phyloP scores from a whole-genome alignment of 2,329 filamentous ascomycete genomes.

The Alternaria gansuensis region DNA sequence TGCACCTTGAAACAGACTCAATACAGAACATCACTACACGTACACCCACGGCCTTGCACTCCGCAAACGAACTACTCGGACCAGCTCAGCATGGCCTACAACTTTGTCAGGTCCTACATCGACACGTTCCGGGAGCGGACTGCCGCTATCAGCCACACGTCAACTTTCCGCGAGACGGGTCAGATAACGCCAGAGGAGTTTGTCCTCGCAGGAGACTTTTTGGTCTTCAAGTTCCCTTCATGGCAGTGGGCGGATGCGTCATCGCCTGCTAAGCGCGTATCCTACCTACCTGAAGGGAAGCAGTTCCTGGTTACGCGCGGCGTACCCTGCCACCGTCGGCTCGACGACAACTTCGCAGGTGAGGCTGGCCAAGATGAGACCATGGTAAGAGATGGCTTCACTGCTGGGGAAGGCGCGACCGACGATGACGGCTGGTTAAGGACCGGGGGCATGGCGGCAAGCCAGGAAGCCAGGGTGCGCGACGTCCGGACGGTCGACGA shows the following conservation, averaged over 20 bases:
- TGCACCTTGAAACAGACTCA: conserved; percentile 5
- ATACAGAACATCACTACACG: conserved; percentile 9
- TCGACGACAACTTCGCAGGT: conserved; percentile 93
- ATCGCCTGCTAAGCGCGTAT: conserved; percentile 77
- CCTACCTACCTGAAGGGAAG: conserved; percentile 85
- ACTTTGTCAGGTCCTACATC: conserved; percentile 80
- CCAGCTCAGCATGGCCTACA: conserved; percentile 74
- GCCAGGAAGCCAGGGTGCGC: conserved; percentile 76
- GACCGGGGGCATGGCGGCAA: conserved; percentile 80
- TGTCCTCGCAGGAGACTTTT: conserved; percentile 91
- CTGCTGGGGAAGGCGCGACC: conserved; percentile 57
- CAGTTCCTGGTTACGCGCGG: conserved; percentile 96
- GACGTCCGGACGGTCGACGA: conserved; percentile 92
- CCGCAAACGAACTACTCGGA: not conserved
- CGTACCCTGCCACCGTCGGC: conserved; percentile 88
- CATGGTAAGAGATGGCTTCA: conserved; percentile 80
- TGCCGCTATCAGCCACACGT: conserved; percentile 86
- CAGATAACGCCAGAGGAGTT: conserved; percentile 99
- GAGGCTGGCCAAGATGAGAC: conserved; percentile 87
- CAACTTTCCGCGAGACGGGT: conserved; percentile 91
- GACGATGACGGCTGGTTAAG: conserved; percentile 90
- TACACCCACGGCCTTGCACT: not conserved
- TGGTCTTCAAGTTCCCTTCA: conserved; percentile 98
- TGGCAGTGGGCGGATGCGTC: conserved; percentile 97
- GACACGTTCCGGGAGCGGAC: conserved; percentile 92